Conservation (phyloP, 768 basidiomycete genomes). For the Basidioascus undulatus region DNA sequence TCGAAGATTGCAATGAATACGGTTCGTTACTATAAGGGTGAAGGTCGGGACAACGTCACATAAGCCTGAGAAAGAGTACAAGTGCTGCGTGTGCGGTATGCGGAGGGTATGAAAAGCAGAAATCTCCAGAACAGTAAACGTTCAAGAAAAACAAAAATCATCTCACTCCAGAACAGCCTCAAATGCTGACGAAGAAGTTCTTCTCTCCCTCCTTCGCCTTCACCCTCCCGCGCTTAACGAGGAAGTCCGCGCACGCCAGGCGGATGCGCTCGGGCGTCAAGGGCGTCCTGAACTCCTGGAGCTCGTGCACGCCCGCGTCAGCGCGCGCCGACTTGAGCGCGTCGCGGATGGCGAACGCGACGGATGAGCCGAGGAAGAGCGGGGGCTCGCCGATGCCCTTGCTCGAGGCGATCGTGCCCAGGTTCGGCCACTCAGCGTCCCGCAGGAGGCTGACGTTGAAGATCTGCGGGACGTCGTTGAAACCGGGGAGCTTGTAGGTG, state of each 20-base stretch:
- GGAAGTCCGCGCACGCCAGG: slow-evolving; percentile 8
- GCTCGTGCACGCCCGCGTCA: slow-evolving; percentile 9
- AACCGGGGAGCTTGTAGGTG: slow-evolving; percentile 12
- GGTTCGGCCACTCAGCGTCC: slow-evolving; percentile 9
- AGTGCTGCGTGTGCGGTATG: too few relatives aligned
- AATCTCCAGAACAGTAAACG: too few relatives aligned
- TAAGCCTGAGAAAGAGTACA: too few relatives aligned
- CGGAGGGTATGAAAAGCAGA: too few relatives aligned
- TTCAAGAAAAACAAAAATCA: too few relatives aligned
- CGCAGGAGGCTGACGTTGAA: slow-evolving; percentile 4
- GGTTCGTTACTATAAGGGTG: too few relatives aligned
- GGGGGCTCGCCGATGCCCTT: slow-evolving; percentile 11
- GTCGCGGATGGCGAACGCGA: slow-evolving; percentile 11
- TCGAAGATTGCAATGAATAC: too few relatives aligned
- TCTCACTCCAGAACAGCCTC: too few relatives aligned
- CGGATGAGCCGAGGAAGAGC: slow-evolving; percentile 12
- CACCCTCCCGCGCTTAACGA: slow-evolving; percentile 4
- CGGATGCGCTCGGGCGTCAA: slow-evolving; percentile 12
- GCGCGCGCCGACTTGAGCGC: slow-evolving; percentile 11
- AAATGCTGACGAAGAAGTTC: slow-evolving; percentile 13
- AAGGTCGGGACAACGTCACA: too few relatives aligned
- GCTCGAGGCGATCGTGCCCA: slow-evolving; percentile 2
- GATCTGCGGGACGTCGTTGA: slow-evolving; percentile 12
- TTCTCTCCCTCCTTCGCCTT: slow-evolving; percentile 12
- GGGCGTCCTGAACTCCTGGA: slow-evolving; percentile 7